A percentile compares a stretch with the other conserved stretches of the same genome.
Conservation (phyloP, 805 yeast species). For the Ogataea naganishii region DNA sequence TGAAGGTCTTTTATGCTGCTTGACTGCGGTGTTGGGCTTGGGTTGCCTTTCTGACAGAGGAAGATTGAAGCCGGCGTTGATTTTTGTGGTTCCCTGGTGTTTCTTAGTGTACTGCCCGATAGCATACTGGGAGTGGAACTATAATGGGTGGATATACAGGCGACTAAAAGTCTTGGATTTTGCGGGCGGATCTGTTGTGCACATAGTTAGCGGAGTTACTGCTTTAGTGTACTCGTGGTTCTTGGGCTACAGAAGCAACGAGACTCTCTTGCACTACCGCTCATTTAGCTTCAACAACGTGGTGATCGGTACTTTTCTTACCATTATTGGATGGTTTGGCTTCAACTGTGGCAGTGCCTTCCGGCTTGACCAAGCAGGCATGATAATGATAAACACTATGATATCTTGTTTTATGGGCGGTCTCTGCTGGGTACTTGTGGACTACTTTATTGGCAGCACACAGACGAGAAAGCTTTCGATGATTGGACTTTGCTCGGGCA, state of each 20-base stretch:
- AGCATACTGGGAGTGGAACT: constrained; percentile 87
- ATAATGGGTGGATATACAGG: constrained; percentile 75
- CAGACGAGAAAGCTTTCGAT: constrained; percentile 71
- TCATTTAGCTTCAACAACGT: constrained; percentile 84
- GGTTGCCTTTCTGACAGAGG: constrained; percentile 91
- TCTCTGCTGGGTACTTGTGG: constrained; percentile 75
- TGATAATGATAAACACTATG: constrained; percentile 78
- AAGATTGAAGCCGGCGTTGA: constrained; percentile 66
- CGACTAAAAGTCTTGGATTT: constrained; percentile 80
- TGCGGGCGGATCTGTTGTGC: constrained; percentile 95
- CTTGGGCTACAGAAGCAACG: constrained; percentile 62
- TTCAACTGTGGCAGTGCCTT: constrained; percentile 85
- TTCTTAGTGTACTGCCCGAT: constrained; percentile 83
- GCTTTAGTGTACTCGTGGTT: constrained; percentile 73
- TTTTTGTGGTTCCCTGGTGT: constrained; percentile 75
- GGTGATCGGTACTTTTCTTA: constrained; percentile 70
- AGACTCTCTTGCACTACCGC: constrained; percentile 62
- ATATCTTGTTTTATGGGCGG: constrained; percentile 76
- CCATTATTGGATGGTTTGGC: constrained; percentile 88
- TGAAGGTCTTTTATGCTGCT: constrained; percentile 79
- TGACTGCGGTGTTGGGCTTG: constrained; percentile 73
- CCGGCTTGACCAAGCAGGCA: constrained; percentile 68
- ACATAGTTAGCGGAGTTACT: constrained; percentile 78
- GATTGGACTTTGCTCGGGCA: constrained; percentile 89
- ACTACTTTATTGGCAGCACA: constrained; percentile 48